These are phyloP conservation scores for Phytophthora kernoviae DNA, from an alignment of 352 stramenopile genomes.

Conservation along the genomic window DNA sequence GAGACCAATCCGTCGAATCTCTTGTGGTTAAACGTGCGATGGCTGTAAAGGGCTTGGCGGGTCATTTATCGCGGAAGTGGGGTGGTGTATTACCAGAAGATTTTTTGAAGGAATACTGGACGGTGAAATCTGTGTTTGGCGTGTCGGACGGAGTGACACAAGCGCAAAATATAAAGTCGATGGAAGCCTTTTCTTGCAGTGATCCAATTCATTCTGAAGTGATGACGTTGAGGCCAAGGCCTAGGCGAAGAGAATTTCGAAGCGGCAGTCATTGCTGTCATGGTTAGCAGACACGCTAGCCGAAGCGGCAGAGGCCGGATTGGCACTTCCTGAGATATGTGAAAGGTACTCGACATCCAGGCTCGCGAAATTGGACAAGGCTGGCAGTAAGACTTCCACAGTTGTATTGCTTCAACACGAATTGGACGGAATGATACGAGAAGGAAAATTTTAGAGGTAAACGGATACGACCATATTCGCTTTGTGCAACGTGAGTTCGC, in stretches of 20 bases:
- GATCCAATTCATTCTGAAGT: slow-evolving; percentile 1
- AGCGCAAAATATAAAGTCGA: slow-evolving; percentile 26
- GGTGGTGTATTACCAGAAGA: slow-evolving; percentile 59
- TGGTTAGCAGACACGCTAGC: slow-evolving; percentile 28
- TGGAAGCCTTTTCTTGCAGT: slow-evolving; percentile 55
- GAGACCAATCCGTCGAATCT: slow-evolving; percentile 10
- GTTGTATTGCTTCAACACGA: slow-evolving; percentile 31
- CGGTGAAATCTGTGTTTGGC: slow-evolving; percentile 58
- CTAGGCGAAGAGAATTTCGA: slow-evolving; percentile 10
- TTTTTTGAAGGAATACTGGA: slow-evolving; percentile 79
- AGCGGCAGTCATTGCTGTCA: slow-evolving; percentile 10
- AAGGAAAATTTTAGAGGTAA: slow-evolving; percentile 63
- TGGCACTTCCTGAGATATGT: slow-evolving; percentile 31
- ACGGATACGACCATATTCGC: slow-evolving; percentile 56
- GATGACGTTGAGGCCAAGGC: background rate
- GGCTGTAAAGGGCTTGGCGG: slow-evolving; percentile 70
- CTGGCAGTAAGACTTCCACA: background rate
- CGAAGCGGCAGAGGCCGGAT: slow-evolving; percentile 21
- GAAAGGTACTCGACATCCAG: slow-evolving; percentile 18
- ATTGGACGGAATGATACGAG: slow-evolving; percentile 42
- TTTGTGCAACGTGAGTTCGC: slow-evolving; percentile 55
- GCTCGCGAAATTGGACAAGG: slow-evolving; percentile 8
- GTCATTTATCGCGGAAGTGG: slow-evolving; percentile 61
- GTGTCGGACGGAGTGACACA: slow-evolving; percentile 27
- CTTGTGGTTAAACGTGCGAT: slow-evolving; percentile 37